phyloP scores from a whole-genome alignment of 768 basidiomycete species.

The Tulasnella sp. region DNA sequence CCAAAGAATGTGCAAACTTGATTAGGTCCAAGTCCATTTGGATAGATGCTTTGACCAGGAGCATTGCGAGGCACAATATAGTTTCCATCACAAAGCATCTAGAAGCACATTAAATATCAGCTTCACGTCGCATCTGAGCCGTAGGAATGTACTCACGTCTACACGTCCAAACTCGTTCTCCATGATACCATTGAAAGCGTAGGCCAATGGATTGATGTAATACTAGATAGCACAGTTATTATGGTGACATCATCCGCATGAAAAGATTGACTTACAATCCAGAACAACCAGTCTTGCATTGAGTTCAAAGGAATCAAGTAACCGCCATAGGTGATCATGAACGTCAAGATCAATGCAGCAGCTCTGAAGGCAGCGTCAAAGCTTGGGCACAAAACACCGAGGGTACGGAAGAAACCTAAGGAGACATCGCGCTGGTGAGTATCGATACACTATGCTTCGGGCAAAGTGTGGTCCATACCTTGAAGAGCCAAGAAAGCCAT shows the following conservation, averaged over 20 bases:
- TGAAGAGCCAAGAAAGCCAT: slow-evolving; percentile 28
- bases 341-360: slow-evolving; percentile 31
- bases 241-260: background rate
- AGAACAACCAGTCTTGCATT: slow-evolving; percentile 77
- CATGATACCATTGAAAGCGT: slow-evolving; percentile 67
- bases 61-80: slow-evolving; percentile 55
- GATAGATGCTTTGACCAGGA: slow-evolving; percentile 43
- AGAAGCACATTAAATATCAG: slow-evolving; percentile 15
- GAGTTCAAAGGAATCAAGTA: slow-evolving; percentile 52
- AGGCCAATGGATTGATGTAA: slow-evolving; percentile 68
- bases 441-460: no score
- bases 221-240: slow-evolving; percentile 27
- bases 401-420: slow-evolving; percentile 28
- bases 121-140: background rate
- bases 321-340: slow-evolving; percentile 59
- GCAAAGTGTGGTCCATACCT: no score
- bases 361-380: slow-evolving; percentile 41
- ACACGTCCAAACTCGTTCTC: slow-evolving; percentile 76
- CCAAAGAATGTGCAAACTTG: slow-evolving; percentile 16
- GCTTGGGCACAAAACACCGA: slow-evolving; percentile 36
- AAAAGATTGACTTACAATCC: slow-evolving; percentile 37
- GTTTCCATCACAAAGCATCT: slow-evolving; percentile 53
- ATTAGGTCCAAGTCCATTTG: slow-evolving; percentile 32
- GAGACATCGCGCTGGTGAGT: background rate
- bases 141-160: slow-evolving; percentile 31